Evolutionary conservation across 352 stramenopile genomes (phyloP), one percentile per base, ranked within the genome.

Genomic region (Pythium brassicae): DNA sequence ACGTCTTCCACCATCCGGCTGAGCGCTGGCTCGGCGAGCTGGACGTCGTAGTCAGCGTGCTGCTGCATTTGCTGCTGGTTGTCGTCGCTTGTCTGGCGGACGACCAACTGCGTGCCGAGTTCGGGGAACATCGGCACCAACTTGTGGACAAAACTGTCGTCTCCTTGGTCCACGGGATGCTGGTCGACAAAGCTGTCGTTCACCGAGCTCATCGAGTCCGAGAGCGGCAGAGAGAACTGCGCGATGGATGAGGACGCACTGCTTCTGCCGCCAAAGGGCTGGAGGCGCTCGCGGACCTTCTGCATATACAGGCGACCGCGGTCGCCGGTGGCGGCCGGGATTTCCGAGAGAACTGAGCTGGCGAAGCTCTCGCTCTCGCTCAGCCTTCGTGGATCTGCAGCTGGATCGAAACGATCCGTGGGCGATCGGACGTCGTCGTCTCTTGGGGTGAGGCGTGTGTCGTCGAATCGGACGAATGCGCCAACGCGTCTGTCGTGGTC

Each of bases 201-300:
- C 40, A 87, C 74, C 10, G 72, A 91, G 53, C 72, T 89, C 32
- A 83, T 72, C 23, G 74, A 74, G 23, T 88, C 76, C 0, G 78
- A 87, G 11, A 68, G 59, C 26, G 76, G 78, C 51, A 89, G 57
- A 29, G 78, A 89, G 26, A 81, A 89, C 54, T 89, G 81, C 7
- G 52, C 42, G 7, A 52, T 39, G 11, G 63, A 61, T 17, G 64
- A 74, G 7, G 55, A 45, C 5, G 57, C 62, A 3, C 48, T 56
- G 40, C 43, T 50, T 51, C 58, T 29, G 39, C 39, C 48, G 6
- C n/a, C 42, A 42, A 56, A 61, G 4, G 57, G n/a, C 22, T 57
- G 53, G 4, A 57, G 53, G 14, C 29, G 53, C 45, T 64, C 54
- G 12, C 67, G 43, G 34, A 72, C 71, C 49, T 71, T 66, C 10